Conservation (phyloP, 2,329 filamentous ascomycete genomes). For the Phyllosticta citribraziliensis region DNA sequence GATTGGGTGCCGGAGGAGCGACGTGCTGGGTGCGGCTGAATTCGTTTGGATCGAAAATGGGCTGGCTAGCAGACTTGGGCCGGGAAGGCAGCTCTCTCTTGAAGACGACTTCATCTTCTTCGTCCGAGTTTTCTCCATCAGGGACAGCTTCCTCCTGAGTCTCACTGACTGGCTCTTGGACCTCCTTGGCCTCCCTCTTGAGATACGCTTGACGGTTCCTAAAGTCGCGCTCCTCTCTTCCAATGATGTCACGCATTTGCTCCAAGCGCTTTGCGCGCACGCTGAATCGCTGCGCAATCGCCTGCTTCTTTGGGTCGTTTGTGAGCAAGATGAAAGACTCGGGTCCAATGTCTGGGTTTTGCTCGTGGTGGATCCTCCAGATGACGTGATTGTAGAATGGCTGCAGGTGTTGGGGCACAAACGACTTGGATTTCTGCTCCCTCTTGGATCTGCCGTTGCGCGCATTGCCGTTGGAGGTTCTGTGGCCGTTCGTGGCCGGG, state of each 20-base stretch:
- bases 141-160: conserved; percentile 12
- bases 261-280: conserved; percentile 40
- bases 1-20: conserved; percentile 12
- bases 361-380: conserved; percentile 42
- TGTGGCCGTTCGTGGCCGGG: not conserved
- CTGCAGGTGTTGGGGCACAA: conserved; percentile 32
- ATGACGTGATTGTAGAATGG: conserved; percentile 43
- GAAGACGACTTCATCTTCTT: conserved; percentile 30
- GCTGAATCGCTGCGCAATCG: conserved; percentile 39
- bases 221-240: conserved; percentile 39
- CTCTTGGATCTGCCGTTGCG: not conserved
- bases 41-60: conserved; percentile 39
- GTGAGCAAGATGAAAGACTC: conserved; percentile 44
- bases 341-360: conserved; percentile 36
- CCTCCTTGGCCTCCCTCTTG: conserved; percentile 26
- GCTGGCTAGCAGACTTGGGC: conserved; percentile 20
- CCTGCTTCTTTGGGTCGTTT: conserved; percentile 37
- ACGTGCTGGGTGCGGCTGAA: conserved; percentile 31
- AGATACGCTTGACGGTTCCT: conserved; percentile 30
- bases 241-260: conserved; percentile 39
- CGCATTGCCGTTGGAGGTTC: conserved; percentile 1
- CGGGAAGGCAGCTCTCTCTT: conserved; percentile 14
- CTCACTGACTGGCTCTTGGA: conserved; percentile 8
- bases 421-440: conserved; percentile 19
- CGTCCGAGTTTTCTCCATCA: conserved; percentile 15